These are phyloP conservation scores for Eucalyptus pumila DNA, from an alignment of 345 rosid genomes.

Conservation along the genomic window DNA sequence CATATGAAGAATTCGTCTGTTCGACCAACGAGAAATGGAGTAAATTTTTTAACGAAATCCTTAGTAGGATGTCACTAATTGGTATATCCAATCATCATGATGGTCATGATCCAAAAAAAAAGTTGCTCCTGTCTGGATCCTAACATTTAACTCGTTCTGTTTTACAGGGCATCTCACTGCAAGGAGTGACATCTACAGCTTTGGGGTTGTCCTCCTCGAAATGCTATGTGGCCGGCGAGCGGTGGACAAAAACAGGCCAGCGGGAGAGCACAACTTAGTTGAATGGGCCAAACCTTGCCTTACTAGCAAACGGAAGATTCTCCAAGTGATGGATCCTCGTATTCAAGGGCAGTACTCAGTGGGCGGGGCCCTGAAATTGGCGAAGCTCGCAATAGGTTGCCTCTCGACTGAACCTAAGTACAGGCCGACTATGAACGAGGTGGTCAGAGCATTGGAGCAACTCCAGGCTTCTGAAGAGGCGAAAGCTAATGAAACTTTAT, in stretches of 20 bases:
- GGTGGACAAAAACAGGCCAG: slow-evolving; percentile 69
- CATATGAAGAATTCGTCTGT: background rate
- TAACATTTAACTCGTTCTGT: background rate
- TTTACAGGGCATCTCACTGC: slow-evolving; percentile 60
- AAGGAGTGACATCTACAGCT: slow-evolving; percentile 83
- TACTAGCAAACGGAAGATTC: slow-evolving; percentile 62
- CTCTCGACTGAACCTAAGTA: slow-evolving; percentile 57
- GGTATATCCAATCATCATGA: background rate
- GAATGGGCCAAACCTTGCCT: slow-evolving; percentile 88
- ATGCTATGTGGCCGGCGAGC: slow-evolving; percentile 78
- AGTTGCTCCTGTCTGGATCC: background rate
- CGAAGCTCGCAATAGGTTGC: slow-evolving; percentile 56
- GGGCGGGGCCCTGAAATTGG: slow-evolving; percentile 34
- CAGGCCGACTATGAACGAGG: slow-evolving; percentile 69
- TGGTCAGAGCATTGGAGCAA: slow-evolving; percentile 53
- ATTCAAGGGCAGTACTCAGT: slow-evolving; percentile 49
- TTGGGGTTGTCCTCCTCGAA: slow-evolving; percentile 87
- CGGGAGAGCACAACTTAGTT: slow-evolving; percentile 68
- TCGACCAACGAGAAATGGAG: background rate
- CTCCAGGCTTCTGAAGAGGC: slow-evolving; percentile 24
- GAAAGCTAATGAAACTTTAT: background rate
- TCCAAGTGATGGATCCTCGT: slow-evolving; percentile 59
- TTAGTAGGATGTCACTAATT: background rate
- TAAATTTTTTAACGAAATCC: background rate
- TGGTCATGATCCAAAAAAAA: background rate